Evolutionary conservation across 2,329 filamentous ascomycete genomes (phyloP).

Genomic region (Fonsecaea nubica): DNA sequence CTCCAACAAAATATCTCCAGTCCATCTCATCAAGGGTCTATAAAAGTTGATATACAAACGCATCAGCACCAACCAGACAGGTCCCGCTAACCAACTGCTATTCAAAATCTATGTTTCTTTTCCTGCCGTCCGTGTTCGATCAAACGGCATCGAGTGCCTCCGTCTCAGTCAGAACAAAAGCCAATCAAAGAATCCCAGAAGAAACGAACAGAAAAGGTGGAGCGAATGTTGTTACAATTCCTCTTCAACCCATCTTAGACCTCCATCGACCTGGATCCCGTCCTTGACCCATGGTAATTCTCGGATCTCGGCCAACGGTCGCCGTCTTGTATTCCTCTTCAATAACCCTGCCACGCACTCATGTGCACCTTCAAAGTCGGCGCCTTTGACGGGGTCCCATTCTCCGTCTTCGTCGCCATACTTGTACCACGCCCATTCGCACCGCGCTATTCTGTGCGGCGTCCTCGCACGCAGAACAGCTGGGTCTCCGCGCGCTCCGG

Average conservation of each 20-base stretch:
- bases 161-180: background rate
- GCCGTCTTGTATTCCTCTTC: constrained; percentile 79
- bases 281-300: constrained; percentile 76
- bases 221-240: constrained; percentile 32
- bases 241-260: constrained; percentile 58
- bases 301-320: constrained; percentile 75
- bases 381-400: constrained; percentile 73
- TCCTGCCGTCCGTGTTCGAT: background rate
- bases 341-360: constrained; percentile 82
- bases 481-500: constrained; percentile 74
- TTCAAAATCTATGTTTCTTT: constrained; percentile 6
- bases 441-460: constrained; percentile 91
- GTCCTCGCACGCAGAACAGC: constrained; percentile 79
- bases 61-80: background rate
- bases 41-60: background rate
- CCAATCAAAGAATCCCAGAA: background rate
- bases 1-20: background rate
- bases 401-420: constrained; percentile 85
- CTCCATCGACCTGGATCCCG: constrained; percentile 72
- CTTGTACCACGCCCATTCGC: constrained; percentile 93
- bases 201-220: constrained; percentile 7
- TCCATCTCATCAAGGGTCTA: background rate
- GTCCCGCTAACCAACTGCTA: background rate
- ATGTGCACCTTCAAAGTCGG: constrained; percentile 75
- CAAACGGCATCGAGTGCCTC: background rate